Conservation (phyloP, 2,329 filamentous ascomycete genomes). For the Drechslerella stenobrocha region DNA sequence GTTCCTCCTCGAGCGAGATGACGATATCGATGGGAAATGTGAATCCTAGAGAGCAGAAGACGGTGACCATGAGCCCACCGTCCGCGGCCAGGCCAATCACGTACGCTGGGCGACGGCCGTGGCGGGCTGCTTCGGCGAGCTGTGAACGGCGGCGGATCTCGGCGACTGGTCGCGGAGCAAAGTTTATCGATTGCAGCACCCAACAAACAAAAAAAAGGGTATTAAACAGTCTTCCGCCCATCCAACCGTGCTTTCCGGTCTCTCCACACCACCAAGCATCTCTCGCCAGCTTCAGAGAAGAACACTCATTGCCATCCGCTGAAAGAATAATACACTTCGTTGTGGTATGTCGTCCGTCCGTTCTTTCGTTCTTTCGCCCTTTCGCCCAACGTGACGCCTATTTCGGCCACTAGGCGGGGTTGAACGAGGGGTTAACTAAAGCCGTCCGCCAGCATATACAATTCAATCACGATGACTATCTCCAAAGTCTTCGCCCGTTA, state of each 20-base stretch:
- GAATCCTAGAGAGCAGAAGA: conserved; percentile 7
- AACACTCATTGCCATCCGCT: neutral
- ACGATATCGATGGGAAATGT: neutral
- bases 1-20: conserved; percentile 7
- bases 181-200: conserved; percentile 2
- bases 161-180: conserved; percentile 5
- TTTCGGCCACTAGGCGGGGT: too few relatives aligned
- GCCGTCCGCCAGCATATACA: conserved; percentile 6
- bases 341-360: neutral
- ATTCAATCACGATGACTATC: conserved; percentile 69
- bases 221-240: neutral
- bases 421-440: neutral
- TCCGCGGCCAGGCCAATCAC: conserved; percentile 23
- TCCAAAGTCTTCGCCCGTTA: conserved; percentile 88
- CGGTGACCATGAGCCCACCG: neutral
- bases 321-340: neutral
- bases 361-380: neutral
- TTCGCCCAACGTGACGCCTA: too few relatives aligned
- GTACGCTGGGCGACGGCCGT: conserved; percentile 18
- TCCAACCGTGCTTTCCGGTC: too few relatives aligned
- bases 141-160: neutral
- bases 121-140: conserved; percentile 3
- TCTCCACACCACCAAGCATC: neutral
- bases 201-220: neutral
- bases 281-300: neutral